Conservation (phyloP, 495 filamentous ascomycete genomes). For the Pseudoneurospora amorphoporcata region DNA sequence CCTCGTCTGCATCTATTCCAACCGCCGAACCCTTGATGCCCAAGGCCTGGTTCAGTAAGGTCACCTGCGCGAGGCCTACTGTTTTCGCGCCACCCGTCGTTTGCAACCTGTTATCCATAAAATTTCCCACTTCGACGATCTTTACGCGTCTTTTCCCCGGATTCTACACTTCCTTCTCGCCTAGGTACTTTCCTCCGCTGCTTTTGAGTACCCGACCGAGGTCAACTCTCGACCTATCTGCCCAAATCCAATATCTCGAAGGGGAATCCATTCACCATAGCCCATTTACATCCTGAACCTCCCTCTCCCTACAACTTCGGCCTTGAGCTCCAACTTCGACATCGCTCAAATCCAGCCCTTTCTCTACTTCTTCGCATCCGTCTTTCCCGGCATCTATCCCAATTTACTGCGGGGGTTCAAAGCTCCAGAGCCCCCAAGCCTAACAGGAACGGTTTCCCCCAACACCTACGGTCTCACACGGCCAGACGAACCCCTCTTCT, state of each 20-base stretch:
- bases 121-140: neutral
- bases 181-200: neutral
- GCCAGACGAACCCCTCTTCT: neutral
- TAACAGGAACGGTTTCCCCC: neutral
- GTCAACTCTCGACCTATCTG: too few relatives aligned
- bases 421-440: neutral
- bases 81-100: neutral
- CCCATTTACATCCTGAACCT: neutral
- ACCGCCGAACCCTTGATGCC: neutral
- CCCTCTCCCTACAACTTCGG: neutral
- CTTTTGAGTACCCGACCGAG: neutral
- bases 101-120: neutral
- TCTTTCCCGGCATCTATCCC: neutral
- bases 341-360: neutral
- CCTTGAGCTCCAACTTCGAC: neutral
- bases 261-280: neutral
- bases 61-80: neutral
- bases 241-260: neutral
- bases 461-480: neutral
- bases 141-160: neutral
- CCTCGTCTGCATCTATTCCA: neutral
- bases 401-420: too few relatives aligned
- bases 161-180: neutral
- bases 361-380: neutral
- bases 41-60: neutral